Base-by-base conservation (phyloP, 129 eudicot species). In the Tagetes erecta region DNA sequence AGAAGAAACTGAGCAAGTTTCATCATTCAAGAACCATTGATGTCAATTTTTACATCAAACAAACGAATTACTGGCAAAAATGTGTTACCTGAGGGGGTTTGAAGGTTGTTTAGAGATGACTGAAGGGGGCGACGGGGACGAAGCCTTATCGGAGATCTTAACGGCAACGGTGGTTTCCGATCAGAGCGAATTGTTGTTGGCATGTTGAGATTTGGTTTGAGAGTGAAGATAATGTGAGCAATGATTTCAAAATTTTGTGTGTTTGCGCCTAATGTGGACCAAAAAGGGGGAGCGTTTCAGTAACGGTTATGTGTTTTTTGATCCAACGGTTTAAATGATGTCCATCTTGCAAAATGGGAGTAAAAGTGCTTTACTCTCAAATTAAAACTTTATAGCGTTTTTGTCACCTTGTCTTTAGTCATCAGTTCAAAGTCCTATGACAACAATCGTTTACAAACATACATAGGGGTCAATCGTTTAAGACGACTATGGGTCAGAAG, bases 91-190 rank as follows among this genome's bases (percentile, higher is more conserved):
- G 89, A 86, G 2, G 88, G 89, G 55, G 88, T 78, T 56, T 74
- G 88, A 39, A 77, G 60, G 6, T 37, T n/a, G 78, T 63, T 80
- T 13, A 75, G 12, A 38, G 80, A 67, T 47, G 96, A 58, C 60
- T 74, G 96, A 73, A 82, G 84, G 63, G 72, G 81, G 31, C 78
- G 75, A 5, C 96, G 95, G 45, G 92, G 63, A 5, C 98, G 96
- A 50, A 92, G 95, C 68, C 89, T 58, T 13, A 92, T 82, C 59
- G 98, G 98, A 79, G 98, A 92, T 81, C 90, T 84, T 20, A 79
- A 3, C 3, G 87, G 74, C 1, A 92, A 86, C 8, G 98, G 98
- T 4, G 98, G 98, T 68, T 89, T 92, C 5, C 86, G 81, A 76
- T 74, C 80, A 3, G 96, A 82, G 59, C 84, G 83, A 87, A 87